These are phyloP conservation scores for Pholiota conissans DNA, from an alignment of 768 basidiomycete genomes.

Conservation along the genomic window DNA sequence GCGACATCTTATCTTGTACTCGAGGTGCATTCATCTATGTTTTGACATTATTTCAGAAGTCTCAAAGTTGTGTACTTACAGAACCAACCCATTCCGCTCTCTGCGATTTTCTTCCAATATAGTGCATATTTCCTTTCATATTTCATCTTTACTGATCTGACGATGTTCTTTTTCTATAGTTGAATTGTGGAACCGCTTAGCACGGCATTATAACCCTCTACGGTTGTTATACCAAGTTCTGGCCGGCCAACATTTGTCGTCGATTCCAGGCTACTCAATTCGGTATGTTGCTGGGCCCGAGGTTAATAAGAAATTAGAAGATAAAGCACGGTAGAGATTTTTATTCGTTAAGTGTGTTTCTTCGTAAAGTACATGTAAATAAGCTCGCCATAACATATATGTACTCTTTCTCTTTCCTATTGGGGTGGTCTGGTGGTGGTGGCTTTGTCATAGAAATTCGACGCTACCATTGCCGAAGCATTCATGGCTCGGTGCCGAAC, in stretches of 20 bases:
- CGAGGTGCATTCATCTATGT: conserved; percentile 25
- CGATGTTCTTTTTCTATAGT: conserved; percentile 29
- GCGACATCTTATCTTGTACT: conserved; percentile 25
- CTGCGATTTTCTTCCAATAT: conserved; percentile 59
- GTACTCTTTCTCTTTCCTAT: too few relatives aligned
- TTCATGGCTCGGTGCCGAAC: too few relatives aligned
- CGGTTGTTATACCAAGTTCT: conserved; percentile 50
- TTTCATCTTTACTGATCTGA: neutral
- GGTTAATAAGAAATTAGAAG: too few relatives aligned
- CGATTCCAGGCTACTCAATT: conserved; percentile 45
- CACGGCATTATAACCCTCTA: conserved; percentile 58
- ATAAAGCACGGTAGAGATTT: too few relatives aligned
- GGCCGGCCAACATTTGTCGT: conserved; percentile 46
- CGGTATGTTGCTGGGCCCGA: conserved; percentile 24
- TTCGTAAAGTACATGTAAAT: too few relatives aligned
- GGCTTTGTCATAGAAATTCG: too few relatives aligned
- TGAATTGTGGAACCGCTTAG: conserved; percentile 48
- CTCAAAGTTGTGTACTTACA: conserved; percentile 20
- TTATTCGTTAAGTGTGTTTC: too few relatives aligned
- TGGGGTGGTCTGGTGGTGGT: too few relatives aligned
- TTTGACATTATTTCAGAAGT: neutral
- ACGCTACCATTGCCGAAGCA: too few relatives aligned
- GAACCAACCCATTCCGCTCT: conserved; percentile 54
- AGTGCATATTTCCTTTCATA: conserved; percentile 32
- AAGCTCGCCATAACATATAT: too few relatives aligned